A percentile compares a stretch with the other conserved stretches of the same genome.
phyloP scores from a whole-genome alignment of 2,329 filamentous ascomycete genomes.

The Colletotrichum lentis region DNA sequence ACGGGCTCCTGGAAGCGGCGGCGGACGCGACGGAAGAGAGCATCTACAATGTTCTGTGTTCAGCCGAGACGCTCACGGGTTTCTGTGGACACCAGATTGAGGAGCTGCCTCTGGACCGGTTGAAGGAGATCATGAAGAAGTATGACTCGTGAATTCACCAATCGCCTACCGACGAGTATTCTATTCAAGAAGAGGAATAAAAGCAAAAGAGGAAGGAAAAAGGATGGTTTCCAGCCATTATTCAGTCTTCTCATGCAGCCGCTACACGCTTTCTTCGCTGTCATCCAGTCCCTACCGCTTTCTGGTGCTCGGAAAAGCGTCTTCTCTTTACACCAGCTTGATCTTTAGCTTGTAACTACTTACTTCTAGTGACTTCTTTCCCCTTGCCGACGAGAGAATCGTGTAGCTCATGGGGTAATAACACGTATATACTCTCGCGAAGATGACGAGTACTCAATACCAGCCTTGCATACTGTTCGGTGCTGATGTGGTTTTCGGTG shows the following conservation, averaged over 20 bases:
- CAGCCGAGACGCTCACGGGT: slow-evolving; percentile 67
- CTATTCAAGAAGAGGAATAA: too few relatives aligned
- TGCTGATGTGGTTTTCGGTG: not conserved
- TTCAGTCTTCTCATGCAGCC: too few relatives aligned
- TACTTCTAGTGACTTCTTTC: not conserved
- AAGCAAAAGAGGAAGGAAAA: too few relatives aligned
- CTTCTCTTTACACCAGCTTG: not conserved
- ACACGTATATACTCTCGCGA: not conserved
- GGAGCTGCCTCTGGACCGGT: slow-evolving; percentile 56
- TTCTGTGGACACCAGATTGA: slow-evolving; percentile 59
- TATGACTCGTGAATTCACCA: slow-evolving; percentile 35
- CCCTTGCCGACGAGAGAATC: slow-evolving; percentile 7
- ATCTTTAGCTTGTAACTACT: not conserved
- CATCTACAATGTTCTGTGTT: slow-evolving; percentile 70
- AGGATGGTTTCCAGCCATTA: too few relatives aligned
- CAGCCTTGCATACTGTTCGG: not conserved
- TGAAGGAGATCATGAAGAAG: slow-evolving; percentile 57
- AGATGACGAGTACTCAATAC: not conserved
- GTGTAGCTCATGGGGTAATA: not conserved
- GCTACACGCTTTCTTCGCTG: not conserved
- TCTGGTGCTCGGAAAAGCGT: not conserved
- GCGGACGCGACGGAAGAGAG: slow-evolving; percentile 71
- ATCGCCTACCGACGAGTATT: not conserved
- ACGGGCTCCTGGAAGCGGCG: slow-evolving; percentile 67
- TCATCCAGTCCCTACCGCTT: not conserved